A percentile compares a stretch with the other conserved stretches of the same genome.
These are phyloP conservation scores for Juglanconis oblonga DNA, from an alignment of 2,329 filamentous ascomycete genomes.

Conservation along the genomic window DNA sequence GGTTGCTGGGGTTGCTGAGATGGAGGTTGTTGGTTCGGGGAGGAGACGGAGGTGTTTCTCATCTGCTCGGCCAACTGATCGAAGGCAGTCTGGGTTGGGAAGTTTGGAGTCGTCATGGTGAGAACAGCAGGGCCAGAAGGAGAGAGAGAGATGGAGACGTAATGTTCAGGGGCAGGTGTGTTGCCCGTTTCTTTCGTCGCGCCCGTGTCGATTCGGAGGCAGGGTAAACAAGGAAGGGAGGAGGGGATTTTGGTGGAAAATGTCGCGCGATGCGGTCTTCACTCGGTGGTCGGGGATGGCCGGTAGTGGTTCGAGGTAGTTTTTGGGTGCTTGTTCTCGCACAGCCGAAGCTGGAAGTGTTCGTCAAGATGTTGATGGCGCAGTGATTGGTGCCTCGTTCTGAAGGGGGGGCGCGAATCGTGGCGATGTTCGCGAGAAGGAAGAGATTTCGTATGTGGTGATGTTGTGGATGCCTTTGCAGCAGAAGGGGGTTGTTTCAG, in stretches of 20 bases:
- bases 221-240: neutral
- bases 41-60: constrained; percentile 10
- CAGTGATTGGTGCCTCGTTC: neutral
- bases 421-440: neutral
- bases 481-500: neutral
- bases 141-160: neutral
- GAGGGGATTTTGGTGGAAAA: neutral
- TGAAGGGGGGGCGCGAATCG: neutral
- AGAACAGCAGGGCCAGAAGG: neutral
- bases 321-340: neutral
- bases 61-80: constrained; percentile 19
- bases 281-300: neutral
- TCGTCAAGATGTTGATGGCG: neutral
- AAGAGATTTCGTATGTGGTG: neutral
- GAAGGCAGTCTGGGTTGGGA: constrained; percentile 10
- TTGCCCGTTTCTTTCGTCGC: constrained; percentile 1
- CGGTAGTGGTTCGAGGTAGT: no score
- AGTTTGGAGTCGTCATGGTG: constrained; percentile 8
- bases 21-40: constrained; percentile 3
- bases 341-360: neutral
- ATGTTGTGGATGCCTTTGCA: neutral
- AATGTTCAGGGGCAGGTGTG: neutral
- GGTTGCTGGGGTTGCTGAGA: neutral
- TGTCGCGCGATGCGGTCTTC: constrained; percentile 10
- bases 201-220: neutral